Evolutionary conservation across 176 grass and related monocot genomes (phyloP).

Genomic region (Hsuehochloa calcarea): DNA sequence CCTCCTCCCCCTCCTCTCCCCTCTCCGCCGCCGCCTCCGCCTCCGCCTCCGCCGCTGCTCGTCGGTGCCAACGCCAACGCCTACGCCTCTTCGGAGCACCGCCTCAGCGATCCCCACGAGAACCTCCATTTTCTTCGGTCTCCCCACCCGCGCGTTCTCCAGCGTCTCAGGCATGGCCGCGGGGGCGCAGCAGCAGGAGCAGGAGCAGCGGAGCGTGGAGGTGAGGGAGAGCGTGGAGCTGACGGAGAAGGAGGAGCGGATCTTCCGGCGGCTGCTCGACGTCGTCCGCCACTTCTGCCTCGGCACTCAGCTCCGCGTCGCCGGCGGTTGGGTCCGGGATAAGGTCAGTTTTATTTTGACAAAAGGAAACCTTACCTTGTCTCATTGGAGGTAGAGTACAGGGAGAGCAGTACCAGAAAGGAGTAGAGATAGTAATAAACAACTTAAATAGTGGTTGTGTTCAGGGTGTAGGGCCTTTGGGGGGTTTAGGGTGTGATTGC

Average conservation of each 20-base stretch:
- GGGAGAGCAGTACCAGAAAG: background rate
- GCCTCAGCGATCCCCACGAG: background rate
- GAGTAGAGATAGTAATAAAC: background rate
- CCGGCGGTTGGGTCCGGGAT: constrained; percentile 60
- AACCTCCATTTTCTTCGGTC: background rate
- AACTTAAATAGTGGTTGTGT: background rate
- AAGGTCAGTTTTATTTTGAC: constrained; percentile 22
- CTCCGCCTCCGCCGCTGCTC: background rate
- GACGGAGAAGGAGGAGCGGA: constrained; percentile 68
- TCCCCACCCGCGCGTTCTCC: constrained; percentile 3
- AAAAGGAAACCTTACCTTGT: background rate
- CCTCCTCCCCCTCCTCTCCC: background rate
- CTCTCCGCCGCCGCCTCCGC: constrained; percentile 3
- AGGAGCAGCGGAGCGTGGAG: constrained; percentile 5
- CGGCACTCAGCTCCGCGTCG: constrained; percentile 58
- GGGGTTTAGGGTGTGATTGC: background rate
- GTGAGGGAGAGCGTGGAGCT: constrained; percentile 71
- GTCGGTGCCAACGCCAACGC: background rate
- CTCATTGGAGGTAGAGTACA: background rate
- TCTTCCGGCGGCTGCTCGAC: constrained; percentile 69
- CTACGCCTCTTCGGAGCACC: background rate
- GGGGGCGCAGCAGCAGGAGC: constrained; percentile 5
- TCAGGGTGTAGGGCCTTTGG: background rate
- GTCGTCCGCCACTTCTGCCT: constrained; percentile 73
- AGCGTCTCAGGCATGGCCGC: constrained; percentile 20